Evolutionary conservation across 2,329 filamentous ascomycete species (phyloP).

Genomic region (Trichoderma hamatum): DNA sequence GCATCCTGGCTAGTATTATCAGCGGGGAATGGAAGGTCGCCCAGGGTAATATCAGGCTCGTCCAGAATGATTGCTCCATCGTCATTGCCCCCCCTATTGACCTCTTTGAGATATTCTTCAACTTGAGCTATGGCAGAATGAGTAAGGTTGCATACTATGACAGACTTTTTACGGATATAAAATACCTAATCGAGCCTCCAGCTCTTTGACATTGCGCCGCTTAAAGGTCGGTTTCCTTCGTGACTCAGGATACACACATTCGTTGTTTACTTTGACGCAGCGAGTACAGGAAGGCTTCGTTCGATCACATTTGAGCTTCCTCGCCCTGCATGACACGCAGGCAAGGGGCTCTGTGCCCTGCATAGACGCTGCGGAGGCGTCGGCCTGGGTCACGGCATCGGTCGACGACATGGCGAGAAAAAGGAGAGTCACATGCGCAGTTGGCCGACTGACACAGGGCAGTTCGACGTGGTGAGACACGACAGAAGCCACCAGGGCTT

Average conservation of each 20-base stretch:
- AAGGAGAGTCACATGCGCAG: background rate
- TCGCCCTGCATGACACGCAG: constrained; percentile 78
- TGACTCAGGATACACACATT: constrained; percentile 87
- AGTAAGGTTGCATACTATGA: constrained; percentile 3
- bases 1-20: constrained; percentile 28
- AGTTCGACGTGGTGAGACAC: background rate
- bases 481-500: constrained; percentile 15
- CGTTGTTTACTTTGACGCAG: constrained; percentile 72
- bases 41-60: constrained; percentile 16
- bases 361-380: constrained; percentile 12
- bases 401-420: constrained; percentile 20
- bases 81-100: constrained; percentile 47
- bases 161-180: constrained; percentile 1
- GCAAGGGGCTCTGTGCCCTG: constrained; percentile 60
- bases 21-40: constrained; percentile 27
- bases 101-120: constrained; percentile 74
- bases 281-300: constrained; percentile 77
- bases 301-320: constrained; percentile 88
- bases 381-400: constrained; percentile 16
- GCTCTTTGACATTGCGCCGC: constrained; percentile 84
- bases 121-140: constrained; percentile 65
- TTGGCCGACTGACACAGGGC: background rate
- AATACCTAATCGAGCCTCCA: constrained; percentile 81
- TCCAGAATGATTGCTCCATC: constrained; percentile 24
- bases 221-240: constrained; percentile 87